Evolutionary conservation across 176 grass and related monocot genomes (phyloP), one percentile per base, ranked within the genome.

Genomic region (barley (Hordeum vulgare)): DNA sequence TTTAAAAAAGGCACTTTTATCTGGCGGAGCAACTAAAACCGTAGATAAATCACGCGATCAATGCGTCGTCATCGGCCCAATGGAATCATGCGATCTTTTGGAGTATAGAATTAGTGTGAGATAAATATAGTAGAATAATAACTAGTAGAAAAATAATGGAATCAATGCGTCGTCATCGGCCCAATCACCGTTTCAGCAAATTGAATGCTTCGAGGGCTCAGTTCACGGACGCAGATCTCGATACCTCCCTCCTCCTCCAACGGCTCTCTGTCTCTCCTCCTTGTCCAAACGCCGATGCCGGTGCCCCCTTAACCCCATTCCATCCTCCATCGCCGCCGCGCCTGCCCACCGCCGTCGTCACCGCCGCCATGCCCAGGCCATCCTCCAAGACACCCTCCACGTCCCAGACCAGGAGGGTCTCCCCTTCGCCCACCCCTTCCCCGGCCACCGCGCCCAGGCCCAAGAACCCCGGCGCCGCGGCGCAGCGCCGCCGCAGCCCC

Each of bases 401-500:
- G 6, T 62, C 68, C 61, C 86, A 41, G 61, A 75, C 75, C 1
- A 66, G 69, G 39, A 80, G 81, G 61, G 21, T 33, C 25, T 80
- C 69, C 69, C 87, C 69, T n/a, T 80, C 69, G 8, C 59, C 59
- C 0, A 61, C 84, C 31, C 67, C 84, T 3, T 86, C 69, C 60
- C 80, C 89, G 13, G 69, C 61, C 40, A 87, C 89, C 40, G 85
- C 85, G 68, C 80, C 80, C 61, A 86, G 74, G 75, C 15, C 49
- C 60, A 90, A 87, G 61, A 88, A 71, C 53, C 3, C 12, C 18
- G 71, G 35, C 17, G 29, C 42, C 20, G 80, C 57, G 11, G 80
- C 57, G 11, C 53, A 53, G 14, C 69, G 75, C 33, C 88, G 83
- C 69, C 89, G 90, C 49, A 92, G 92, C 81, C 90, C 92, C 13